Conservation (phyloP, 1,139 yeast genomes). For the Yamadazyma dushanensis region DNA sequence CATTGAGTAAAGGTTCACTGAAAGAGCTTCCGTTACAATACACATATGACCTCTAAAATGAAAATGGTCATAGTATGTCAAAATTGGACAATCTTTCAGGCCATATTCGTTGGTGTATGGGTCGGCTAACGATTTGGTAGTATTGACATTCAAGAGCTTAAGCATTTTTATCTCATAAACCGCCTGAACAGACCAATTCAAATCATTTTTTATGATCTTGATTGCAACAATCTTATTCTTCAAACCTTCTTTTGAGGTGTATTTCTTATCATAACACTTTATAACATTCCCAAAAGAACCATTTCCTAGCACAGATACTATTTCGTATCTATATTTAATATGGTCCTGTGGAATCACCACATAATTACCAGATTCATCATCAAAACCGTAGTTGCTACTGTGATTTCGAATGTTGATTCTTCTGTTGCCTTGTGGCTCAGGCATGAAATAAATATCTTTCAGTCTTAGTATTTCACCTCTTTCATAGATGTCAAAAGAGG, state of each 20-base stretch:
- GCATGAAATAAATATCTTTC: conserved; percentile 42
- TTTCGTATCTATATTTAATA: conserved; percentile 71
- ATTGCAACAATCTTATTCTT: conserved; percentile 55
- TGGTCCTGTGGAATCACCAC: conserved; percentile 63
- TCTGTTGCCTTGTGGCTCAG: conserved; percentile 14
- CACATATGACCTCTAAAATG: conserved; percentile 83
- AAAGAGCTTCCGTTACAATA: conserved; percentile 71
- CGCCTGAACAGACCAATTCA: conserved; percentile 77
- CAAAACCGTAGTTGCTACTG: conserved; percentile 66
- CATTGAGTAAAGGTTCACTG: conserved; percentile 67
- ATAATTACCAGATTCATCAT: conserved; percentile 68
- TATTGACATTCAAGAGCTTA: conserved; percentile 36
- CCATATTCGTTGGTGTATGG: conserved; percentile 15
- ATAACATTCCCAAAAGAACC: conserved; percentile 88
- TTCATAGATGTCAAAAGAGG: conserved; percentile 46
- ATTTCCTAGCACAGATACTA: conserved; percentile 60
- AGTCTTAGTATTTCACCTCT: conserved; percentile 50
- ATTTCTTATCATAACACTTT: conserved; percentile 67
- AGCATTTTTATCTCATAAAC: conserved; percentile 74
- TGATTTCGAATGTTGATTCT: conserved; percentile 46
- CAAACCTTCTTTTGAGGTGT: conserved; percentile 20
- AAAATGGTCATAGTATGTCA: conserved; percentile 68
- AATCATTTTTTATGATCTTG: conserved; percentile 73
- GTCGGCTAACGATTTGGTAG: conserved; percentile 16
- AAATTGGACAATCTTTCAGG: conserved; percentile 34